Percentiles rank a stretch among this genome's conserved stretches.
Evolutionary conservation across 441 rosid species (phyloP).

Genomic region (Erysimum pusillum): DNA sequence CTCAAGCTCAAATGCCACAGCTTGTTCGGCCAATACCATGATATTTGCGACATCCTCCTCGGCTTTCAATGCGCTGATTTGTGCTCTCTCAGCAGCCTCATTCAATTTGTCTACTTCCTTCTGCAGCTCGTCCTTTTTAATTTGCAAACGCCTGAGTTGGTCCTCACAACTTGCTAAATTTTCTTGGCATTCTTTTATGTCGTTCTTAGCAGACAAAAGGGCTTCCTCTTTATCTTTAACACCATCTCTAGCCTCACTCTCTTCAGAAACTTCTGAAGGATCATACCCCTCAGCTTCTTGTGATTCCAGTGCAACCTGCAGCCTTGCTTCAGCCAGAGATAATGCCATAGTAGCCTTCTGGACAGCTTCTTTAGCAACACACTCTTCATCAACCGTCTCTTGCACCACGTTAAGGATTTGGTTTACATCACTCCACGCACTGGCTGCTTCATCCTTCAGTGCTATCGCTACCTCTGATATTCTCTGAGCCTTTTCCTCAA

Average conservation of each 20-base stretch:
- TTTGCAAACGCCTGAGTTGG: conserved; percentile 65
- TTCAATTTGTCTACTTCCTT: conserved; percentile 79
- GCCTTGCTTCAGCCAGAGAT: conserved; percentile 89
- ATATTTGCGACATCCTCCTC: conserved; percentile 92
- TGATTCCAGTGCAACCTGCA: conserved; percentile 73
- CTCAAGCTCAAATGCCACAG: conserved; percentile 94
- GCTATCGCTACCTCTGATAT: conserved; percentile 94
- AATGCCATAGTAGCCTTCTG: conserved; percentile 86
- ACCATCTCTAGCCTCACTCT: conserved; percentile 48
- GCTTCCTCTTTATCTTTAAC: conserved; percentile 51
- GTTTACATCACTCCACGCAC: conserved; percentile 76
- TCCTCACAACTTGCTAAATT: conserved; percentile 65
- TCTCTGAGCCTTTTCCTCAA: conserved; percentile 92
- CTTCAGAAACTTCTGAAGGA: conserved; percentile 50
- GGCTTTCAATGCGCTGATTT: conserved; percentile 77
- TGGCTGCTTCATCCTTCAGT: conserved; percentile 79
- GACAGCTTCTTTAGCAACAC: conserved; percentile 77
- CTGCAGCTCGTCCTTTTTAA: conserved; percentile 77
- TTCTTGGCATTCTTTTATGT: conserved; percentile 66
- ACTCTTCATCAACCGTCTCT: conserved; percentile 75
- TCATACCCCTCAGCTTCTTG: conserved; percentile 49
- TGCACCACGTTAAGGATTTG: conserved; percentile 62
- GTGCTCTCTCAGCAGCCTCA: conserved; percentile 75
- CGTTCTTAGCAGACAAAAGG: conserved; percentile 67
- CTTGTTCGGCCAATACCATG: conserved; percentile 97